phyloP scores from a whole-genome alignment of 2,329 filamentous ascomycete genomes.

The Eutypella sp. region DNA sequence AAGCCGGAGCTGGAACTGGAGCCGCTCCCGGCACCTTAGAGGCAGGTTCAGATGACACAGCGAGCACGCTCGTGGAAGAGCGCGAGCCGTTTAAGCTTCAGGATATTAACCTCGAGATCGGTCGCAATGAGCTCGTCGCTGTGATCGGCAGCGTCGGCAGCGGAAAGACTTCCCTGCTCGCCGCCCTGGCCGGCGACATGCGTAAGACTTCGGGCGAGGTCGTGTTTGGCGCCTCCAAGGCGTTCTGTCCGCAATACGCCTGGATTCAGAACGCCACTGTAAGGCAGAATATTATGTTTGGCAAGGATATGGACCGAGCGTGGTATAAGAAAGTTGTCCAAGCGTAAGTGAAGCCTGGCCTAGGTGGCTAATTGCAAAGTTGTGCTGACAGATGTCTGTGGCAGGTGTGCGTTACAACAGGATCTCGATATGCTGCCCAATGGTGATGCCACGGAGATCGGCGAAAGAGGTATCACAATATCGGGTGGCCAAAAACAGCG shows the following conservation, averaged over 20 bases:
- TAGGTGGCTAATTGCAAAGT: not conserved
- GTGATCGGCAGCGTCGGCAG: slow-evolving; percentile 88
- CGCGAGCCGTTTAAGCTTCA: slow-evolving; percentile 68
- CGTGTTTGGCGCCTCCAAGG: slow-evolving; percentile 70
- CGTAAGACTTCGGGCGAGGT: slow-evolving; percentile 71
- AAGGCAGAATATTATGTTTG: slow-evolving; percentile 86
- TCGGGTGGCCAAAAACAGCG: slow-evolving; percentile 95
- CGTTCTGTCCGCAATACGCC: slow-evolving; percentile 93
- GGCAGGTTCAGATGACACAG: slow-evolving; percentile 44
- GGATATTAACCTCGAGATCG: slow-evolving; percentile 61
- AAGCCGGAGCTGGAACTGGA: slow-evolving; percentile 14
- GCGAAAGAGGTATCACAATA: slow-evolving; percentile 90
- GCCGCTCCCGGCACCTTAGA: slow-evolving; percentile 31
- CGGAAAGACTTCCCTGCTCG: slow-evolving; percentile 85
- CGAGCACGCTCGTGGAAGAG: slow-evolving; percentile 53
- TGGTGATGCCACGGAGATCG: slow-evolving; percentile 86
- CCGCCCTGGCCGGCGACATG: slow-evolving; percentile 92
- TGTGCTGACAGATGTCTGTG: slow-evolving; percentile 6
- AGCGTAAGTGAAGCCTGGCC: slow-evolving; percentile 46
- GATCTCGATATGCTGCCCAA: slow-evolving; percentile 92
- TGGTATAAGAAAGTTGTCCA: slow-evolving; percentile 86
- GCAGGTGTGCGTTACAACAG: slow-evolving; percentile 70
- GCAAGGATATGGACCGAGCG: slow-evolving; percentile 65
- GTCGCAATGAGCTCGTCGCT: slow-evolving; percentile 71
- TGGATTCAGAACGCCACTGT: slow-evolving; percentile 96